Evolutionary conservation across 345 rosid genomes (phyloP), one percentile per base, ranked within the genome.

Genomic region (Aurinia saxatilis): DNA sequence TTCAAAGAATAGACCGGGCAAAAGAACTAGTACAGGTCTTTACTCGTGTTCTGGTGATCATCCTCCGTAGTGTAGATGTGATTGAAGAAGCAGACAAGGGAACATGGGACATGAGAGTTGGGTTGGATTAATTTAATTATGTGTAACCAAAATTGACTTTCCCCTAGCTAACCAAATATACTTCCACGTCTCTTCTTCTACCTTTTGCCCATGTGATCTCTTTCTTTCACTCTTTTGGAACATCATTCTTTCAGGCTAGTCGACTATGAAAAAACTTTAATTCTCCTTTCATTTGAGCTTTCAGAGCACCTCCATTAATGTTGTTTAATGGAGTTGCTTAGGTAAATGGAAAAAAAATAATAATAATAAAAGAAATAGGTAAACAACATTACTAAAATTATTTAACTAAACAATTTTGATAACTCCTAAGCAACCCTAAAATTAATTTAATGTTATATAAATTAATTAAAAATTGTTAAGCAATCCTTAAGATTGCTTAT

Each of bases 81-180:
- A 50, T 27, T 21, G 3, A 50, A 68, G 66, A 68, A 51, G 54
- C 38, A 59, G 66, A 68, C 73, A 60, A 60, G 17, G 44, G 61
- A 68, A 60, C 47, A 68, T 68, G 67, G 61, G 48, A 44, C 67
- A 68, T 68, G 73, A 68, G 73, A 51, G 67, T 68, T 68, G 18
- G 73, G 67, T 68, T 36, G 36, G n/a, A 48, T 40, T 21, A 16
- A 12, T 60, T 60, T 52, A 35, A 35, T 68, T 41, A 14, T 14
- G 5, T 41, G 8, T 48, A 50, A 25, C 18, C 14, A 58, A 50
- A 68, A 41, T 51, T 68, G 66, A 68, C 60, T 48, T 40, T 68
- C 51, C 52, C 52, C n/a, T n/a, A n/a, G n/a, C n/a, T 50, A 59
- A 68, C 66, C 42, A 60, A 68, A 35, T 54, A 68, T 59, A 25